phyloP scores from a whole-genome alignment of 2,329 filamentous ascomycete species.

The Ophiostoma sp. region DNA sequence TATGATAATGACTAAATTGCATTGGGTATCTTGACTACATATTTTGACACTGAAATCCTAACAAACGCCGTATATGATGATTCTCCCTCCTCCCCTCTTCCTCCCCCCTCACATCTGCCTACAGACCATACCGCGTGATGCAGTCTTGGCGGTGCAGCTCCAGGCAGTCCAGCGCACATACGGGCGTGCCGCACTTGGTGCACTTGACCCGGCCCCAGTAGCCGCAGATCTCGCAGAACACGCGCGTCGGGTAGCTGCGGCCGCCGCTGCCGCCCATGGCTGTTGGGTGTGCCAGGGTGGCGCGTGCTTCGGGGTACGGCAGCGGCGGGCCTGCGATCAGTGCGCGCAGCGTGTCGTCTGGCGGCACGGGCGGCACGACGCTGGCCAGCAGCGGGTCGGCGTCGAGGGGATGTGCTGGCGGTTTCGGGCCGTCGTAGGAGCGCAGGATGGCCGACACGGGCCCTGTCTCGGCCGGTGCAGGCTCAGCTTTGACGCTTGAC shows the following conservation, averaged over 20 bases:
- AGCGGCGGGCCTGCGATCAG: slow-evolving; percentile 61
- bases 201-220: slow-evolving; percentile 76
- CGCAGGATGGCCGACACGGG: slow-evolving; percentile 35
- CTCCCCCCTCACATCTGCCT: slow-evolving; percentile 15
- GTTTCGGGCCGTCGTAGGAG: slow-evolving; percentile 33
- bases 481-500: slow-evolving; percentile 4
- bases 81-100: not conserved
- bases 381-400: slow-evolving; percentile 54
- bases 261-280: not conserved
- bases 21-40: slow-evolving; percentile 8
- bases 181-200: slow-evolving; percentile 69
- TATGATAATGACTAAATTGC: not conserved
- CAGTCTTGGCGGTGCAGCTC: slow-evolving; percentile 67
- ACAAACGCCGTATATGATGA: not conserved
- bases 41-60: not conserved
- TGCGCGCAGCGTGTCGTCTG: slow-evolving; percentile 57
- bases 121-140: slow-evolving; percentile 57
- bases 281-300: slow-evolving; percentile 14
- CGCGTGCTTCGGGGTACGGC: slow-evolving; percentile 56
- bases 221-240: slow-evolving; percentile 74
- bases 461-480: not conserved
- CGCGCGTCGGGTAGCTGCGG: slow-evolving; percentile 52
- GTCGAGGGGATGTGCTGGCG: slow-evolving; percentile 45
- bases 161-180: slow-evolving; percentile 73
- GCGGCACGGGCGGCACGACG: slow-evolving; percentile 53